Evolutionary conservation across 2,329 filamentous ascomycete genomes (phyloP).

Genomic region (Scortechinia acanthostroma): DNA sequence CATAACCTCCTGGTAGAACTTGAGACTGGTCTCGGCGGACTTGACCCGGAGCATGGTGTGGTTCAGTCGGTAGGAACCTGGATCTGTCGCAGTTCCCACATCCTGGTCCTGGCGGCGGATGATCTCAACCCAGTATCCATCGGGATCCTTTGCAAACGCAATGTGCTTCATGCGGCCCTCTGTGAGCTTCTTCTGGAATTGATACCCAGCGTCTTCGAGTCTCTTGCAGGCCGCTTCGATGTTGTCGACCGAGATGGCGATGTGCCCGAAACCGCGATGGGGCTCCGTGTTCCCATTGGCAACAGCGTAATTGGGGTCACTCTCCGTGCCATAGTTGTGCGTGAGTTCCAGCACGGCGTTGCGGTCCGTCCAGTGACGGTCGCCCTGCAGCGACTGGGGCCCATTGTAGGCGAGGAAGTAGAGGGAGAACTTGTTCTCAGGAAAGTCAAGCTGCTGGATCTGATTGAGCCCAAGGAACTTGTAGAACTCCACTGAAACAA

Average conservation of each 20-base stretch:
- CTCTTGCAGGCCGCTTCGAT: conserved; percentile 85
- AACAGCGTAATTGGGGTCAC: conserved; percentile 71
- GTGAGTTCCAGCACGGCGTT: conserved; percentile 85
- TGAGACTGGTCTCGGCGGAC: conserved; percentile 64
- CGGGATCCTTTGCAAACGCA: conserved; percentile 83
- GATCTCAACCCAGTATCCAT: conserved; percentile 82
- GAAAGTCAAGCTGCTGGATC: conserved; percentile 73
- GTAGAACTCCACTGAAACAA: conserved; percentile 72
- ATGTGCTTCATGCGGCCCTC: conserved; percentile 84
- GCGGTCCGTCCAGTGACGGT: conserved; percentile 69
- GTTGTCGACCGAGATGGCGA: conserved; percentile 75
- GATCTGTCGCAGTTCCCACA: conserved; percentile 70
- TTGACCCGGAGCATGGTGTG: conserved; percentile 96
- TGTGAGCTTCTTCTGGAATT: conserved; percentile 88
- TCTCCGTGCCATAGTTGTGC: conserved; percentile 81
- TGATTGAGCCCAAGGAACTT: conserved; percentile 82
- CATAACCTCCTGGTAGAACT: conserved; percentile 78
- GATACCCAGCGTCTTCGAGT: conserved; percentile 82
- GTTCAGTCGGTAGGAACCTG: conserved; percentile 71
- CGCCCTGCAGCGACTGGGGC: conserved; percentile 65
- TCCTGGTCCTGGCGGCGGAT: conserved; percentile 63
- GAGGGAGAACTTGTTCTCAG: conserved; percentile 85
- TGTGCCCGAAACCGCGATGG: conserved; percentile 75
- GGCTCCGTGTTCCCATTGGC: conserved; percentile 90
- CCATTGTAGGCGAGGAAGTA: conserved; percentile 91